Base-by-base conservation (phyloP, 495 filamentous ascomycete species). In the Amphirosellinia nigrospora region DNA sequence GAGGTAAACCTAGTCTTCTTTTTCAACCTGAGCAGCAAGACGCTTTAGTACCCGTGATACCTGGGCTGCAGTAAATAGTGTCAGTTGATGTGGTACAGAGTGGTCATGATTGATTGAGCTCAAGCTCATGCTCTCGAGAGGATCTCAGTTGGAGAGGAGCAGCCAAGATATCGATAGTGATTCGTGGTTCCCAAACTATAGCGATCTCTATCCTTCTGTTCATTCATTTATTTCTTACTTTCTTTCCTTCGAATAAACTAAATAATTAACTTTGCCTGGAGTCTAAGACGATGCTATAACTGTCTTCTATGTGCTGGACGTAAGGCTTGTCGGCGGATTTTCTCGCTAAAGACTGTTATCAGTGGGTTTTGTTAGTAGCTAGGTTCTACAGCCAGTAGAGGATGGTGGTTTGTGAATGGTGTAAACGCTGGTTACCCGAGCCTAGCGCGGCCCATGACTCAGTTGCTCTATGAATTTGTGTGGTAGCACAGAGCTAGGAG, bases 361-460 rank as follows among this genome's bases (percentile, higher is more conserved):
- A n/a, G 53, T 21, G 1, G 10, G 28, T 58, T 28, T 21, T 26
- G 26, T 28, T 28, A n/a, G 23, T 16, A 16, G 26, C 19, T 30
- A 6, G 19, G 4, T 53, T 30, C 26, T 30, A 16, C 11, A 15
- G 50, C 50, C 3, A 16, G 50, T 16, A 53, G 50, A 53, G 30
- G 23, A 30, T 4, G 16, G 26, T 28, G 26, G 34, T 58, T 32
- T 58, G 55, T 60, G 58, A n/a, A 60, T 28, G 30, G 30, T 2
- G 46, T 21, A 53, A 38, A 65, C 16, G 46, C 16, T 50, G 32
- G 45, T 41, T 32, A 65, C 46, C 63, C 34, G 34, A 53, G 46
- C 63, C 63, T 65, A 65, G 63, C 46, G 63, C 63, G 11, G 36
- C 41, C 30, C 21, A 56, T 66, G 38, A 66, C 64, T 56, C 64